phyloP scores from a whole-genome alignment of 257 asterid genomes.

The Fraxinus cuspidata region DNA sequence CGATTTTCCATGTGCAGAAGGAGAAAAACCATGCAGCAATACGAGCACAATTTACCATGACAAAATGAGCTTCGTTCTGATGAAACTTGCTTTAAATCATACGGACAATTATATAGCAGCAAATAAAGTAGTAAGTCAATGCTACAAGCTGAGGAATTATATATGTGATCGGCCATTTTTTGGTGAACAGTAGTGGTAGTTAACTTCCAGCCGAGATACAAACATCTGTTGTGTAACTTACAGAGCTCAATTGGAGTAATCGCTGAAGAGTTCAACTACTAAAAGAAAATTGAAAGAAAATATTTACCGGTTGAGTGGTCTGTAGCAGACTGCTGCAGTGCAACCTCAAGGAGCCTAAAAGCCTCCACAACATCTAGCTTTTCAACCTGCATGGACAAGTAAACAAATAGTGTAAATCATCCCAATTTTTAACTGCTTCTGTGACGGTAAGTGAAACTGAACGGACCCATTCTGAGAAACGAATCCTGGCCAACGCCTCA shows the following conservation, averaged over 20 bases:
- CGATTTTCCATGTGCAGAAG: constrained; percentile 7
- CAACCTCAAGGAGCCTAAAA: constrained; percentile 91
- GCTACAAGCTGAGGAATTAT: neutral
- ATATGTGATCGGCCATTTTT: neutral
- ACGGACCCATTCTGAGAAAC: constrained; percentile 90
- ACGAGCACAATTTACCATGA: too few relatives aligned
- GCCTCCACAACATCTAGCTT: constrained; percentile 79
- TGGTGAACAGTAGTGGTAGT: neutral
- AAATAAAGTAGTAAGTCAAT: neutral
- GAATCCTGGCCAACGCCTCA: constrained; percentile 92
- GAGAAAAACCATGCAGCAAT: constrained; percentile 3
- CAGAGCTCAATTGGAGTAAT: neutral
- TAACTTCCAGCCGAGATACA: neutral
- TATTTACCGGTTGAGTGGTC: constrained; percentile 90
- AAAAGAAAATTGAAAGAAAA: constrained; percentile 18
- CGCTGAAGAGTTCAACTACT: neutral
- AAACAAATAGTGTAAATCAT: constrained; percentile 15
- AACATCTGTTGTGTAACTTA: neutral
- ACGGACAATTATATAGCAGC: neutral
- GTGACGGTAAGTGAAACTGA: constrained; percentile 24
- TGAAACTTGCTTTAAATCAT: neutral
- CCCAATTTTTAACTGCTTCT: constrained; percentile 13
- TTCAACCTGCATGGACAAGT: constrained; percentile 60
- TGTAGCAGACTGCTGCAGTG: constrained; percentile 98
- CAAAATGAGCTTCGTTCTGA: neutral